A percentile compares a stretch with the other conserved stretches of the same genome.
These are phyloP conservation scores for Trypanosoma lewisi DNA, from an alignment of 208 protist species.

Conservation along the genomic window DNA sequence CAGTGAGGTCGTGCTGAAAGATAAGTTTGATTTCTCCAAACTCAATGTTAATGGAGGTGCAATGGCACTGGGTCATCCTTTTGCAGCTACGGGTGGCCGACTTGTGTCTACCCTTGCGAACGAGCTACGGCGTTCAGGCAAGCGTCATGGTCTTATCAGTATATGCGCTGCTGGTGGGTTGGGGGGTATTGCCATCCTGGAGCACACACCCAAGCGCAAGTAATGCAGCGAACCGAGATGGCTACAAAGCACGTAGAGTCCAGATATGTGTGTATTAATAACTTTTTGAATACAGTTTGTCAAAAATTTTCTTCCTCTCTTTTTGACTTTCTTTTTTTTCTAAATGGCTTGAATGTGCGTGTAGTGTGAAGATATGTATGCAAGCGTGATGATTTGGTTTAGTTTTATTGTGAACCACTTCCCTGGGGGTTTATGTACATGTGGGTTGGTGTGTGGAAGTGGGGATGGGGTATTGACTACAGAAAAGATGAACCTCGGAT, in stretches of 20 bases:
- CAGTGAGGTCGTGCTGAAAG: slow-evolving; percentile 35
- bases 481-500: no score
- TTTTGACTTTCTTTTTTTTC: background rate
- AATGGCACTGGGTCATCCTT: slow-evolving; percentile 84
- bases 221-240: background rate
- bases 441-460: background rate
- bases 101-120: slow-evolving; percentile 75
- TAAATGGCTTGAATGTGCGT: background rate
- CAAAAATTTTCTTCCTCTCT: background rate
- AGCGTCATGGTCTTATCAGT: slow-evolving; percentile 75
- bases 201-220: slow-evolving; percentile 46
- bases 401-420: background rate
- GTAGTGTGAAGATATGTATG: background rate
- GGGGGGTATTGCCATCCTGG: slow-evolving; percentile 70
- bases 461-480: background rate
- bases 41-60: slow-evolving; percentile 81
- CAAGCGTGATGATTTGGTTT: background rate
- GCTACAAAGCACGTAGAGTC: no score
- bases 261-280: background rate
- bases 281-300: background rate
- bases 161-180: slow-evolving; percentile 89
- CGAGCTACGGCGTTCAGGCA: slow-evolving; percentile 75
- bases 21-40: slow-evolving; percentile 65
- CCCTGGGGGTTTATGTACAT: slow-evolving; percentile 5
- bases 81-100: slow-evolving; percentile 83